Conservation (phyloP, 2,329 filamentous ascomycete species). For the Cladosporium sp. region DNA sequence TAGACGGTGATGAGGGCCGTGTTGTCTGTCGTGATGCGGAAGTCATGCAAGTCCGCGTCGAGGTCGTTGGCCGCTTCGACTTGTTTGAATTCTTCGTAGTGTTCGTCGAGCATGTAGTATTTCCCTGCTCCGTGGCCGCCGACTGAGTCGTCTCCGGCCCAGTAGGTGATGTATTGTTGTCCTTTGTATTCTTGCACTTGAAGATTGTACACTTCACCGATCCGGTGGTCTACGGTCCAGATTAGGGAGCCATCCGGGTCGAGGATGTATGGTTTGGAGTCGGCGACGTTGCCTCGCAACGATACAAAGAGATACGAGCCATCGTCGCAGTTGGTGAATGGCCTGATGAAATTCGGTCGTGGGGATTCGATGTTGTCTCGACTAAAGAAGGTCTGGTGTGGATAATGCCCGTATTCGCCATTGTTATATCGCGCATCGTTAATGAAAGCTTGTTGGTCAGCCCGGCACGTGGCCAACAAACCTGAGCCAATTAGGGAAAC, state of each 20-base stretch:
- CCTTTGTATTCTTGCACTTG: slow-evolving; percentile 33
- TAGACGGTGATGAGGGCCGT: slow-evolving; percentile 44
- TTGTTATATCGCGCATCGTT: slow-evolving; percentile 29
- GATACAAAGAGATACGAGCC: slow-evolving; percentile 27
- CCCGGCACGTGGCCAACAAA: slow-evolving; percentile 7
- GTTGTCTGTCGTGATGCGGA: slow-evolving; percentile 39
- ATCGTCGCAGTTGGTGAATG: slow-evolving; percentile 29
- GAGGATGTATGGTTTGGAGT: slow-evolving; percentile 20
- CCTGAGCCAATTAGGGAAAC: neutral
- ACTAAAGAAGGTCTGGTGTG: slow-evolving; percentile 33
- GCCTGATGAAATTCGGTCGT: slow-evolving; percentile 26
- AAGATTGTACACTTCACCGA: slow-evolving; percentile 32
- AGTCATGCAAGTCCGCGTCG: slow-evolving; percentile 41
- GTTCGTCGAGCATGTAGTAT: slow-evolving; percentile 29
- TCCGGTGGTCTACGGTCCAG: slow-evolving; percentile 20
- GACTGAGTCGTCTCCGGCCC: slow-evolving; percentile 35
- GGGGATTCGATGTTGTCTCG: slow-evolving; percentile 31
- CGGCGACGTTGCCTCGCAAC: slow-evolving; percentile 22
- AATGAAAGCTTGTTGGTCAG: slow-evolving; percentile 19
- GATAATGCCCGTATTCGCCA: slow-evolving; percentile 34
- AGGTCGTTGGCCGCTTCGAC: slow-evolving; percentile 35
- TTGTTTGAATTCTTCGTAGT: slow-evolving; percentile 37
- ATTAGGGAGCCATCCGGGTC: slow-evolving; percentile 19
- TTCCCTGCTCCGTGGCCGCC: slow-evolving; percentile 32
- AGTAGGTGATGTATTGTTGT: slow-evolving; percentile 36